Conservation (phyloP, 2,329 filamentous ascomycete genomes). For the Teratosphaeria pseudoeucalypti region DNA sequence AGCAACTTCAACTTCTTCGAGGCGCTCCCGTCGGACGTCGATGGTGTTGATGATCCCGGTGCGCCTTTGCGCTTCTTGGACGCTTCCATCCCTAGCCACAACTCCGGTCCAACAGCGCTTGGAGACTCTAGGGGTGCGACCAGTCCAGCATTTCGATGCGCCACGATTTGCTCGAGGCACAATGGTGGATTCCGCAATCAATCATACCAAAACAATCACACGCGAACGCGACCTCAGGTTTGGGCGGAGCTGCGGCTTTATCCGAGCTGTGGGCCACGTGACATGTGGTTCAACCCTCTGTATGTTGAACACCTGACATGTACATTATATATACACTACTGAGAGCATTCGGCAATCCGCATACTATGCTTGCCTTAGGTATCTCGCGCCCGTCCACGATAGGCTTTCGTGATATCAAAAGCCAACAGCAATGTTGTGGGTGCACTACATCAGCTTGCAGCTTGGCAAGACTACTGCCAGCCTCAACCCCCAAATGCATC, state of each 20-base stretch:
- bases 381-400: too few species aligned
- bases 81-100: constrained; percentile 27
- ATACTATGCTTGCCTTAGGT: too few species aligned
- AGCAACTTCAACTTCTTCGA: constrained; percentile 49
- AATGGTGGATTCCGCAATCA: not conserved
- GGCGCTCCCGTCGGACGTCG: constrained; percentile 38
- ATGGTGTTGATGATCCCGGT: constrained; percentile 37
- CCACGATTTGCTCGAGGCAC: not conserved
- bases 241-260: not conserved
- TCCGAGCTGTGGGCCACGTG: not conserved
- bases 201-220: not conserved
- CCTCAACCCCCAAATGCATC: too few species aligned
- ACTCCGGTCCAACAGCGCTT: not conserved
- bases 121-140: not conserved
- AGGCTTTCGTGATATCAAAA: too few species aligned
- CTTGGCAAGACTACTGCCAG: too few species aligned
- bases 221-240: not conserved
- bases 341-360: too few species aligned
- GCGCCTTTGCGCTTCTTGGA: constrained; percentile 48
- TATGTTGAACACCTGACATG: too few species aligned
- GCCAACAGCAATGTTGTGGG: too few species aligned
- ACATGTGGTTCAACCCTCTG: not conserved
- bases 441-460: too few species aligned
- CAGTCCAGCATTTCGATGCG: not conserved
- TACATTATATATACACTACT: too few species aligned